Percentiles rank a stretch among this genome's conserved stretches.
Evolutionary conservation across 1,284 basidiomycete genomes (phyloP).

Genomic region (Cutaneotrichosporon spelunceum): DNA sequence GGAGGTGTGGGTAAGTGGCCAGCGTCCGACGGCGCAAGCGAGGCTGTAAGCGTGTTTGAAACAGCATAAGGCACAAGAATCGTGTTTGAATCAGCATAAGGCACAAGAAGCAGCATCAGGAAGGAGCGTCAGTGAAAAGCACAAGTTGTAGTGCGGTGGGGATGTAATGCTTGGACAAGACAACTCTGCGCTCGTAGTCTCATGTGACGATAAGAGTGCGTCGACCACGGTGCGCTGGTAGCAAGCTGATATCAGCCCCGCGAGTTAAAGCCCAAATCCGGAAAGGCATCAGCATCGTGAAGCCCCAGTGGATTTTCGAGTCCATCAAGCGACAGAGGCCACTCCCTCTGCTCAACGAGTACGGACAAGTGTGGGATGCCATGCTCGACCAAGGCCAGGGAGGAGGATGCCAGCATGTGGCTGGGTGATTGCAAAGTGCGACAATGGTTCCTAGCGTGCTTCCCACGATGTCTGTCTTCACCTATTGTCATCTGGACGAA

Average conservation of each 20-base stretch:
- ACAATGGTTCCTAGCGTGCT: too few relatives aligned
- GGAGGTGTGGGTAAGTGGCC: slow-evolving; percentile 15
- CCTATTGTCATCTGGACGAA: too few relatives aligned
- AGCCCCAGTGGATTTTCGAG: slow-evolving; percentile 74
- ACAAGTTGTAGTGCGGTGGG: too few relatives aligned
- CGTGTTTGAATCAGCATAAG: background rate
- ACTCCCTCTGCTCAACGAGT: slow-evolving; percentile 68
- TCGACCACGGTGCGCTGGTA: background rate
- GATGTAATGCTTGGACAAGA: too few relatives aligned
- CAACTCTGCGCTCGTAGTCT: slow-evolving; percentile 56
- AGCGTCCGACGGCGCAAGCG: background rate
- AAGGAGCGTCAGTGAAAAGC: too few relatives aligned
- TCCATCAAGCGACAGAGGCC: slow-evolving; percentile 62
- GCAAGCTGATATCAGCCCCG: slow-evolving; percentile 32
- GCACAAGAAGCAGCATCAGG: too few relatives aligned
- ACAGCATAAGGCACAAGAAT: too few relatives aligned
- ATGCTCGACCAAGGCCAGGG: too few relatives aligned
- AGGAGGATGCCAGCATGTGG: too few relatives aligned
- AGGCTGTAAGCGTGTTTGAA: slow-evolving; percentile 9
- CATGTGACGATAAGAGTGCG: slow-evolving; percentile 45
- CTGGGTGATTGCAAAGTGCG: too few relatives aligned
- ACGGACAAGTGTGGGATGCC: too few relatives aligned
- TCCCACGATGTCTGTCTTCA: too few relatives aligned
- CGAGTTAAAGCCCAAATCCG: slow-evolving; percentile 55
- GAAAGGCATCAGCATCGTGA: slow-evolving; percentile 63